Base-by-base conservation (phyloP, 2,329 filamentous ascomycete genomes). In the Cadophora gregata region DNA sequence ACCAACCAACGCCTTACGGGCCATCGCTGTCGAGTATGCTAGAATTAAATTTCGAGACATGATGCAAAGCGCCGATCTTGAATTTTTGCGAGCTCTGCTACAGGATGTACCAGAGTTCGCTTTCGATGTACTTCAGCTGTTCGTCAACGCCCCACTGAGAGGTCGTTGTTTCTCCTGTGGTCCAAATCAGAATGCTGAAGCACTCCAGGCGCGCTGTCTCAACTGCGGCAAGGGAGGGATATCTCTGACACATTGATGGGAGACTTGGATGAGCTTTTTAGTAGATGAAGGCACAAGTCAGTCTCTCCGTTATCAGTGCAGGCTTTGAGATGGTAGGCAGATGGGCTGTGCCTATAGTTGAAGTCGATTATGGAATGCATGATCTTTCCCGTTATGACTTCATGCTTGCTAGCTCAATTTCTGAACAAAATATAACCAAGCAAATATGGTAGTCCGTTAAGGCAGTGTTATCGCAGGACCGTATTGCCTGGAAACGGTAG, bases 161-260 rank as follows among this genome's bases (percentile, higher is more conserved):
- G 68, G 68, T 63, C 61, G 24, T 66, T 70, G 63, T 66, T 27
- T 4, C 51, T 60, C 59, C 48, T 69, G 65, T 63, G 61, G 64
- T 63, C 62, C 67, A 51, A 63, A 67, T 27, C 67, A 69, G 56
- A 64, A 1, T 66, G 63, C 65, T 38, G 67, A 66, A 61, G 60
- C 67, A 64, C 63, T 66, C 21, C 67, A 68, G 42, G 60, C 67
- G 48, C 67, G 67, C 36, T 68, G 64, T 64, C 1, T 66, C 45
- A 64, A 64, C 0, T 68, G 67, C 58, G 62, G 66, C 4, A 67
- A 48, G 29, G 65, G 65, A 61, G 62, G 61, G 27, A 64, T 68
- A 51, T 38, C 36, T 38, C 12, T 38, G 12, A 38, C 36, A 38
- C 6, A 38, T 38, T 38, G 36, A 38, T 33, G n/a, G n/a, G n/a